Conservation (phyloP, 2,329 filamentous ascomycete species). For the Pseudogymnoascus destructans region DNA sequence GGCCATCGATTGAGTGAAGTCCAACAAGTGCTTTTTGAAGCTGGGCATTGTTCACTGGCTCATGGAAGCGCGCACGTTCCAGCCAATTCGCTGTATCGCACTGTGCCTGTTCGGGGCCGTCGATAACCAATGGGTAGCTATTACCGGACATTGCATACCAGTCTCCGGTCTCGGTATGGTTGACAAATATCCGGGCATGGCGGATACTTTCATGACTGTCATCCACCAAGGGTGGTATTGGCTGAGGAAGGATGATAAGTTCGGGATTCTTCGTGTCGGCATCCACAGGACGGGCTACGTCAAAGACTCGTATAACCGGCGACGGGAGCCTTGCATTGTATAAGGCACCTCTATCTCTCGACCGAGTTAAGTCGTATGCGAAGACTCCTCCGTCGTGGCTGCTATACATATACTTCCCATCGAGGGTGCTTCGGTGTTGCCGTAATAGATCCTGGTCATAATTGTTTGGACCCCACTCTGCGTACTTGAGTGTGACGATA, state of each 20-base stretch:
- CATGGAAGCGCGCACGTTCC: conserved; percentile 28
- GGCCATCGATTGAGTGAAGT: conserved; percentile 50
- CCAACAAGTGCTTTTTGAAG: conserved; percentile 53
- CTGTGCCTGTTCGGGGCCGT: conserved; percentile 39
- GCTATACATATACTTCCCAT: conserved; percentile 80
- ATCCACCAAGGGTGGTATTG: conserved; percentile 44
- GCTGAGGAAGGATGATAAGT: conserved; percentile 77
- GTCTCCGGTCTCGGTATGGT: conserved; percentile 70
- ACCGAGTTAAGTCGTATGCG: conserved; percentile 56
- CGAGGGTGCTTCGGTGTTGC: conserved; percentile 69
- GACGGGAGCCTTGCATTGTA: conserved; percentile 59
- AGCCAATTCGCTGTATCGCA: conserved; percentile 44
- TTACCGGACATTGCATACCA: conserved; percentile 91
- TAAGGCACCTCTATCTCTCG: conserved; percentile 30
- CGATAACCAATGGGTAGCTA: conserved; percentile 73
- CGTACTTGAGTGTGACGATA: conserved; percentile 82
- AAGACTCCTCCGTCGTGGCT: conserved; percentile 75
- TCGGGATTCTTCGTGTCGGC: conserved; percentile 55
- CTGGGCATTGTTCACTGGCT: conserved; percentile 30
- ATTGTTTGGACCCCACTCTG: conserved; percentile 90
- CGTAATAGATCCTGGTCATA: conserved; percentile 75
- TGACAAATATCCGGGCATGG: conserved; percentile 64
- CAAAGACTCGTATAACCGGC: conserved; percentile 79
- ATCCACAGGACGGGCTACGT: conserved; percentile 64
- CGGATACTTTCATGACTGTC: conserved; percentile 39